Conservation (phyloP, 768 basidiomycete species). For the Amylocystis lapponica region DNA sequence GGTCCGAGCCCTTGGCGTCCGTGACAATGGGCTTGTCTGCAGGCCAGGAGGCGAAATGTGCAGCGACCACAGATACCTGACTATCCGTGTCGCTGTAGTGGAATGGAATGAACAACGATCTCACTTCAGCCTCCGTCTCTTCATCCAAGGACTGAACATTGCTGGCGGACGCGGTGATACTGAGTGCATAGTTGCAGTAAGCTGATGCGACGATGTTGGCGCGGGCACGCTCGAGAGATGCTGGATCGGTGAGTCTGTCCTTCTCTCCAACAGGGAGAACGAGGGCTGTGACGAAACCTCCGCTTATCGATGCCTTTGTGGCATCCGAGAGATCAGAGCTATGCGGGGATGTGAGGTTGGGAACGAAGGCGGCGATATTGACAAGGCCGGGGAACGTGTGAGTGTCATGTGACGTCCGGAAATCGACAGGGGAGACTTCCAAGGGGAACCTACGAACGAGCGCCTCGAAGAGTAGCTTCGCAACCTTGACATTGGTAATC, state of each 20-base stretch:
- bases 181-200: constrained; percentile 85
- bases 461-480: constrained; percentile 93
- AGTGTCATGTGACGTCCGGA: constrained; percentile 89
- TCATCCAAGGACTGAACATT: constrained; percentile 66
- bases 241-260: constrained; percentile 59
- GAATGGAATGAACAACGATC: constrained; percentile 84
- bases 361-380: constrained; percentile 84
- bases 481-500: constrained; percentile 98
- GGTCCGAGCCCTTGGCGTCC: constrained; percentile 82
- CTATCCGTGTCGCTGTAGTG: constrained; percentile 39
- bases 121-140: constrained; percentile 73
- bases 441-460: constrained; percentile 85
- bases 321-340: constrained; percentile 59
- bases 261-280: constrained; percentile 67
- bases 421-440: constrained; percentile 86
- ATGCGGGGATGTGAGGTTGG: constrained; percentile 49
- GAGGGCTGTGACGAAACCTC: constrained; percentile 85
- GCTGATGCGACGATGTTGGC: constrained; percentile 56
- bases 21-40: constrained; percentile 89
- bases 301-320: constrained; percentile 78
- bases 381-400: constrained; percentile 89
- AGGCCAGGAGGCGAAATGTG: constrained; percentile 90
- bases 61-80: constrained; percentile 70
- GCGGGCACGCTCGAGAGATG: constrained; percentile 64
- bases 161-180: constrained; percentile 64